Evolutionary conservation across 371 early-diverging fungal genomes (phyloP).

Genomic region (Batkoa obscura): DNA sequence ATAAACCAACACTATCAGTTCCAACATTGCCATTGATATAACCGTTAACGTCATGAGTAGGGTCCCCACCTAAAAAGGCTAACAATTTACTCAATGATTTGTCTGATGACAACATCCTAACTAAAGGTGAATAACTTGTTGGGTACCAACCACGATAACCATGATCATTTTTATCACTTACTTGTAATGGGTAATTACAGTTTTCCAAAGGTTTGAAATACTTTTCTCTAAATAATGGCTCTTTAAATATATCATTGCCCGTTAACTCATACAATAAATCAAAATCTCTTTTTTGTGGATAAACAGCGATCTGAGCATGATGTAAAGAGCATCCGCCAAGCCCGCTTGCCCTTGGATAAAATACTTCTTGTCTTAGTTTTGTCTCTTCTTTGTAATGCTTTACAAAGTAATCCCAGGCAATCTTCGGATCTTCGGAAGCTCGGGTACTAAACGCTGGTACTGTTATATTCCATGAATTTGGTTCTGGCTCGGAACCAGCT

Average conservation of each 20-base stretch:
- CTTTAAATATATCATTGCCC: background rate
- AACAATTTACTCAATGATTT: background rate
- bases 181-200: background rate
- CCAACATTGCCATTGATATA: background rate
- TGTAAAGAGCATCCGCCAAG: background rate
- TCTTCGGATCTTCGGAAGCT: background rate
- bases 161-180: background rate
- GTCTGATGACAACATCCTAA: background rate
- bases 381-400: background rate
- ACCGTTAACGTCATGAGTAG: background rate
- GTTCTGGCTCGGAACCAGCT: background rate
- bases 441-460: background rate
- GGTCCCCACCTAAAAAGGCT: background rate
- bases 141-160: slow-evolving; percentile 2
- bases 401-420: background rate
- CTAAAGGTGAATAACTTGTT: background rate
- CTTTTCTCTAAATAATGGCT: background rate
- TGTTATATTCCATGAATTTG: background rate
- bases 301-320: background rate
- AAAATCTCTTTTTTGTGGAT: slow-evolving; percentile 3
- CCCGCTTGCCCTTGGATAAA: background rate
- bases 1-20: background rate
- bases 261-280: background rate
- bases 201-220: slow-evolving; percentile 1
- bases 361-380: background rate